Base-by-base conservation (phyloP, 106 monocot genomes). In the Dendrobium huoshanense region DNA sequence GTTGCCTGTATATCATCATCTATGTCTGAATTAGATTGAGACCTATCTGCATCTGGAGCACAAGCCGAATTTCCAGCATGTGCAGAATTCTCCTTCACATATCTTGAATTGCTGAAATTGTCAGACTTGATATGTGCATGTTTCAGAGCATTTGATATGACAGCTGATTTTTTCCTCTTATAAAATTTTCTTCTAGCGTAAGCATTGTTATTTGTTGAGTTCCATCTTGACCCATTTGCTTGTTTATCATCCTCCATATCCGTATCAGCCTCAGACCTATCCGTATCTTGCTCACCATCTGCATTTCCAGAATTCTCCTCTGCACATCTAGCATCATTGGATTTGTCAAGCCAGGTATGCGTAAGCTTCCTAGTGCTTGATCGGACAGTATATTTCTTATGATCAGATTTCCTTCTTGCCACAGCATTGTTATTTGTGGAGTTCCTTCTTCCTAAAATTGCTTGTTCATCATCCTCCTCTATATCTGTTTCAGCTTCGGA, bases 361-460 rank as follows among this genome's bases (percentile, higher is more conserved):
- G 7, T 18, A 44, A 7, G 44, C 19, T 74, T 43, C 74, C 41
- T 43, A n/a, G 20, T 20, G 19, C 74, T 79, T 73, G 22, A 47
- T 56, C n/a, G 61, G 48, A 27, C 65, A 33, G 44, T 81, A 29
- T 74, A 61, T 85, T 49, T 80, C 79, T 89, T 77, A 72, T n/a
- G 64, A 15, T 41, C 31, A 79, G 65, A 65, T 74, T 44, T 74
- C 29, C 42, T 44, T 44, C 42, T 74, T 2, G 8, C 10, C 20
- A 43, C 5, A 74, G 20, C 7, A 74, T 74, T 44, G 10, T 3
- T 44, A 74, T 74, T 74, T 74, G 17, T 74, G 1, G 5, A 17
- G 17, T 72, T 83, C 33, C 70, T 78, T 86, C 20, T 80, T 80
- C 37, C 73, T 86, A 0, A 16, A 61, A 22, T 56, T 55, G 77